Evolutionary conservation across 495 filamentous ascomycete genomes (phyloP).

Genomic region (Letharia columbiana): DNA sequence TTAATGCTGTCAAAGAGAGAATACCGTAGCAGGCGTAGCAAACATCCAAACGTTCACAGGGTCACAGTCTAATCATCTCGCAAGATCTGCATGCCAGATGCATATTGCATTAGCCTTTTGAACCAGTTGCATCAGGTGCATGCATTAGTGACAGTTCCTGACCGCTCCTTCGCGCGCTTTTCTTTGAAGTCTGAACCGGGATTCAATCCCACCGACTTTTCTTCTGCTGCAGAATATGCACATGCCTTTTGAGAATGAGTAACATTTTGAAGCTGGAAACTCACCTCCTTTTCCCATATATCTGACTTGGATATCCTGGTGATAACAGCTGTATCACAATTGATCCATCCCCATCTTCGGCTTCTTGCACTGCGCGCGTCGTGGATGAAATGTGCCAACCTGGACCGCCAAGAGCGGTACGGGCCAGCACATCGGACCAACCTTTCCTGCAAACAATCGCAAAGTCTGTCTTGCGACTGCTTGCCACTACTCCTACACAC

Average conservation of each 20-base stretch:
- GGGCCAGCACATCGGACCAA: slow-evolving; percentile 14
- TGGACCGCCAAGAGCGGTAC: slow-evolving; percentile 5
- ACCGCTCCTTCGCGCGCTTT: slow-evolving; percentile 12
- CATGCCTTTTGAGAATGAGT: neutral
- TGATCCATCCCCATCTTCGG: neutral
- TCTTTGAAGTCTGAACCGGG: neutral
- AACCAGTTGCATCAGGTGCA: neutral
- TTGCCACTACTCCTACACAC: slow-evolving; percentile 1
- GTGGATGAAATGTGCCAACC: slow-evolving; percentile 9
- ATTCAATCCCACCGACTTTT: neutral
- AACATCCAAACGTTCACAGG: too few relatives aligned
- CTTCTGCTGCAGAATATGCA: slow-evolving; percentile 3
- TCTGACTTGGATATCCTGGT: slow-evolving; percentile 4
- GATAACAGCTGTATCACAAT: neutral
- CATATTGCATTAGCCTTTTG: neutral
- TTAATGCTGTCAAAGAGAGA: too few relatives aligned
- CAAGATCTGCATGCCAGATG: neutral
- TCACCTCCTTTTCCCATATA: slow-evolving; percentile 3
- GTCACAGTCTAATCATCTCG: too few relatives aligned
- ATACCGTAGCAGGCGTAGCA: too few relatives aligned
- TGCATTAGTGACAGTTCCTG: neutral
- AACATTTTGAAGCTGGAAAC: neutral
- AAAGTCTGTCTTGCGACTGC: neutral
- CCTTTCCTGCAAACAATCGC: slow-evolving; percentile 10
- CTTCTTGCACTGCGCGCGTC: slow-evolving; percentile 6